phyloP scores from a whole-genome alignment of 768 basidiomycete genomes.

The Ramaria rubella region DNA sequence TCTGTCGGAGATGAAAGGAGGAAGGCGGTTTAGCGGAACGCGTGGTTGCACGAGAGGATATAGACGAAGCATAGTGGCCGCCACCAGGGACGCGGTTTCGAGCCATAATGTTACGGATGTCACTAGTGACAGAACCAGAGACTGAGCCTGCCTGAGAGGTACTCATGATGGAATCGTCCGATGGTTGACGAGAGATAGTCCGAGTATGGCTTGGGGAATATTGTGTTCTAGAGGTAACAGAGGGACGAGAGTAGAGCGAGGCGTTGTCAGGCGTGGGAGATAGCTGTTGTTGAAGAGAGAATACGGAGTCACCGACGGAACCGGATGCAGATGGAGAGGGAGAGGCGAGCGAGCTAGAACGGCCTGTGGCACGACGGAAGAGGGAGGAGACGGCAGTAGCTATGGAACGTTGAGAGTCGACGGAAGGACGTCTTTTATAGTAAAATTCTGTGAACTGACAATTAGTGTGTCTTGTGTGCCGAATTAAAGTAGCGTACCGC shows the following conservation, averaged over 20 bases:
- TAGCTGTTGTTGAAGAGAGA: neutral
- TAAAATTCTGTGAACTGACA: no score
- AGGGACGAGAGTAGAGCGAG: constrained; percentile 13
- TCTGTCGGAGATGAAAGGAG: constrained; percentile 9
- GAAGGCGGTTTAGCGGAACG: constrained; percentile 9
- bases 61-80: constrained; percentile 7
- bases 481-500: neutral
- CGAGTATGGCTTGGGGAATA: neutral
- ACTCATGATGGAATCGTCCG: constrained; percentile 4
- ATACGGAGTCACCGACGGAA: neutral
- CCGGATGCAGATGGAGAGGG: constrained; percentile 19
- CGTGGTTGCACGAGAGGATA: constrained; percentile 8
- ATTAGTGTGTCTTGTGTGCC: no score
- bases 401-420: constrained; percentile 46
- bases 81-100: neutral
- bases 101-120: neutral
- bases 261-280: neutral
- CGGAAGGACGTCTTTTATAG: constrained; percentile 42
- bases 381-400: constrained; percentile 46
- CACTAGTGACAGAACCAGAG: neutral
- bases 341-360: constrained; percentile 21
- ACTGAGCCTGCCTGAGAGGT: constrained; percentile 6
- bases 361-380: constrained; percentile 42
- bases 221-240: neutral
- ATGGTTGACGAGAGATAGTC: neutral